Evolutionary conservation across 805 yeast genomes (phyloP), one percentile per base, ranked within the genome.

Genomic region (Wickerhamomyces hampshirensis): DNA sequence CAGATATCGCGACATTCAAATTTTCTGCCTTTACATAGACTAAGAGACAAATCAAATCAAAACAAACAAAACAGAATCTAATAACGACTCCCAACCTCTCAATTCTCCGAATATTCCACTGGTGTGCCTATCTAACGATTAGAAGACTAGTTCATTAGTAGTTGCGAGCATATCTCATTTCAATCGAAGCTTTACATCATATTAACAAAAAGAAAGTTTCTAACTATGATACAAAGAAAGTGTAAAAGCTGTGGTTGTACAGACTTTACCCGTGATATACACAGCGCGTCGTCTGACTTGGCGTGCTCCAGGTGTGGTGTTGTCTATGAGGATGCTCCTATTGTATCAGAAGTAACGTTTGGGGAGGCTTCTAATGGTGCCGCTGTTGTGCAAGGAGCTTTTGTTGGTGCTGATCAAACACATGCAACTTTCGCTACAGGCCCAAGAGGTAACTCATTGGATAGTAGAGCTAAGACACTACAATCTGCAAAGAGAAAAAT

Each of bases 291-390:
- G 4, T 80, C 84, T 3, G 96, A 87, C 58, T 56, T 85, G 21
- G 80, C 87, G 10, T 93, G 98, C 66, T 66, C 71, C 27, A 57
- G 62, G 23, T 93, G 98, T 75, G 97, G 97, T 58, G 65, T 77
- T 15, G 97, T 93, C 21, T 73, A 75, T 39, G 95, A 87, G 46
- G 98, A 89, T 55, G 84, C 87, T 51, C 95, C 95, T 15, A 91
- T 93, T 47, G 98, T 94, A 9, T 80, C 95, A 6, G 99, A 93
- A 56, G 93, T 94, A 36, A 84, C 93, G 10, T 93, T 89, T 63
- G 93, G 94, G 30, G 99, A 94, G 54, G 73, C 89, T 2, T 72
- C 95, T 14, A 72, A 82, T 18, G 99, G 99, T 49, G 97, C 96
- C 11, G 96, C 98, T 24, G 77, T 84, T 34, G 96, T 93, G 2